A percentile compares a stretch with the other conserved stretches of the same genome.
These are phyloP conservation scores for Penicillium carneum DNA, from an alignment of 2,329 filamentous ascomycete genomes.

Conservation along the genomic window DNA sequence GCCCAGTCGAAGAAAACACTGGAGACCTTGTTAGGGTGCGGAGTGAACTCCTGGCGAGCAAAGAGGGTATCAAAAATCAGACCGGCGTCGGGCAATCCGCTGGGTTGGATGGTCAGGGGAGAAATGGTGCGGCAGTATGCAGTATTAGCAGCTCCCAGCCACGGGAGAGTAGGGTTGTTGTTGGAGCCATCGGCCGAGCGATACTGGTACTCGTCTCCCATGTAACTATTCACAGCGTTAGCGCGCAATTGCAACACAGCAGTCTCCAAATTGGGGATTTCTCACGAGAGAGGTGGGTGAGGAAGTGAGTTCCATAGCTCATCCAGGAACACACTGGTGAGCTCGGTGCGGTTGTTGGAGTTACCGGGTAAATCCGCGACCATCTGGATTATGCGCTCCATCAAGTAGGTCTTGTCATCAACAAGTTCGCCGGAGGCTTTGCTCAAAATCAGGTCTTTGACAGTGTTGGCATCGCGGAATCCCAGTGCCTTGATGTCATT, in stretches of 20 bases:
- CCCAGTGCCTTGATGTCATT: conserved; percentile 66
- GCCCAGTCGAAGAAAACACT: conserved; percentile 77
- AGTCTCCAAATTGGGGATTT: not conserved
- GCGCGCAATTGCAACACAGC: not conserved
- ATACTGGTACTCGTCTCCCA: conserved; percentile 67
- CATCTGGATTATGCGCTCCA: conserved; percentile 75
- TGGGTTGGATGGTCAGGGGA: conserved; percentile 65
- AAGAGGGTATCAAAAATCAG: conserved; percentile 56
- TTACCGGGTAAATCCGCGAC: conserved; percentile 69
- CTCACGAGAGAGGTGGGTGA: conserved; percentile 73
- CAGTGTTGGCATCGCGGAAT: conserved; percentile 67
- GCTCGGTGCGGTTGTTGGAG: conserved; percentile 66
- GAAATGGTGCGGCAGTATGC: conserved; percentile 71
- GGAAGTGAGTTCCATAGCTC: conserved; percentile 75
- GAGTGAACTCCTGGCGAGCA: conserved; percentile 52
- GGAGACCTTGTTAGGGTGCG: conserved; percentile 74
- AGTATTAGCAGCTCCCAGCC: conserved; percentile 71
- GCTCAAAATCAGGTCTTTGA: conserved; percentile 66
- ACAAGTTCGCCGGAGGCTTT: conserved; percentile 70
- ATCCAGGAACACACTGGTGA: conserved; percentile 73
- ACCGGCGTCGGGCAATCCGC: conserved; percentile 71
- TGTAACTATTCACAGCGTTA: conserved; percentile 44
- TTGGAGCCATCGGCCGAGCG: conserved; percentile 73
- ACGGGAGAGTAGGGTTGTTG: conserved; percentile 73
- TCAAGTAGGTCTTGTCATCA: conserved; percentile 79